A percentile compares a stretch with the other conserved stretches of the same genome.
phyloP scores from a whole-genome alignment of 78 protist species.

The Trichosphaerium sp. region DNA sequence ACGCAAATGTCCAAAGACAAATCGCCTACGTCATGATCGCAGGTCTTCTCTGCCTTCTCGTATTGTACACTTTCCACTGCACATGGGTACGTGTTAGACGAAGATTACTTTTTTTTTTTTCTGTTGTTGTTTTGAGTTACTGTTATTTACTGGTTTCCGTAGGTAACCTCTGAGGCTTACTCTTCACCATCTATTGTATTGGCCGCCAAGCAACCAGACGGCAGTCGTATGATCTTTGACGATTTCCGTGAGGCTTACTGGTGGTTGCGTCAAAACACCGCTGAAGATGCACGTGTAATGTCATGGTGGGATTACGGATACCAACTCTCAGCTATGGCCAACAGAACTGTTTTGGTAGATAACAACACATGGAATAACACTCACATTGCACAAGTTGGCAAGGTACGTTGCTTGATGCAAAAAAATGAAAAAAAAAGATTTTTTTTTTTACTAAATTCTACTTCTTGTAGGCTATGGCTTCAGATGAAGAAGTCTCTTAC shows the following conservation, averaged over 20 bases:
- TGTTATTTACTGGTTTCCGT: not conserved
- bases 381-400: conserved; percentile 94
- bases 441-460: not conserved
- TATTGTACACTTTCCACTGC: conserved; percentile 83
- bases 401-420: conserved; percentile 1
- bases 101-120: too few relatives aligned
- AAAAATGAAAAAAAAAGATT: too few relatives aligned
- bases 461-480: conserved; percentile 76
- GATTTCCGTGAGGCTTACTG: conserved; percentile 99
- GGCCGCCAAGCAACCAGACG: conserved; percentile 62
- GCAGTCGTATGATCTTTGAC: conserved; percentile 77
- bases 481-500: conserved; percentile 73
- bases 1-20: conserved; percentile 9
- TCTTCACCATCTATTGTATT: conserved; percentile 96
- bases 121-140: too few relatives aligned
- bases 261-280: conserved; percentile 96
- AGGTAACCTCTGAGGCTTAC: conserved; percentile 87
- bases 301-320: conserved; percentile 99
- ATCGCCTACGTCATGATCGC: conserved; percentile 36
- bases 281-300: conserved; percentile 83
- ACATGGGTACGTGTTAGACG: too few relatives aligned
- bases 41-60: conserved; percentile 43
- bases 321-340: conserved; percentile 94
- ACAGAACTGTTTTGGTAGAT: conserved; percentile 95
- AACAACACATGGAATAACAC: conserved; percentile 99